Percentiles rank a stretch among this genome's conserved stretches.
Conservation (phyloP, 78 protist genomes). For the Dictyostelium capitatum region DNA sequence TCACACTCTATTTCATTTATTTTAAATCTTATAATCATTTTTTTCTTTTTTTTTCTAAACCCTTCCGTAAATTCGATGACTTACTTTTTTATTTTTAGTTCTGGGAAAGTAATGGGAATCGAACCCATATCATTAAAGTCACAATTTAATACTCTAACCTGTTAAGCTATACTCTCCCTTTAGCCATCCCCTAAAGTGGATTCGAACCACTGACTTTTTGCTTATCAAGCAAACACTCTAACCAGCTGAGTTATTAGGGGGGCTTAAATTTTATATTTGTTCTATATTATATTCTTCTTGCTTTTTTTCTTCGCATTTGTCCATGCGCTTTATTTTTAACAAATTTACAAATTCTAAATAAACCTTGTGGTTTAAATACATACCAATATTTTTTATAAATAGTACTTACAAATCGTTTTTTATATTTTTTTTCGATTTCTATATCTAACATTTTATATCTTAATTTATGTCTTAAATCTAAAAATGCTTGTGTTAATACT, state of each 20-base stretch:
- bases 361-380: background rate
- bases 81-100: background rate
- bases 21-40: too few species aligned
- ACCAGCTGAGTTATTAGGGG: too few species aligned
- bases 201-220: too few species aligned
- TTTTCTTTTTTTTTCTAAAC: too few species aligned
- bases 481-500: background rate
- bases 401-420: background rate
- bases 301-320: constrained; percentile 3
- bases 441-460: constrained; percentile 4
- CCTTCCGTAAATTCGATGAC: too few species aligned
- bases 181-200: too few species aligned
- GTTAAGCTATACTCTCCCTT: background rate
- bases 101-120: background rate
- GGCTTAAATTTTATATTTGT: too few species aligned
- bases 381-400: background rate
- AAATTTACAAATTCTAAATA: background rate
- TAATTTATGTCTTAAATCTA: background rate
- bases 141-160: background rate
- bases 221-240: too few species aligned
- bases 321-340: constrained; percentile 3
- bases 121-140: constrained; percentile 1
- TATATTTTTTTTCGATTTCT: background rate
- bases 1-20: too few species aligned
- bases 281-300: too few species aligned